These are phyloP conservation scores for Pichia cabralensis DNA, from an alignment of 805 yeast genomes.

Conservation along the genomic window DNA sequence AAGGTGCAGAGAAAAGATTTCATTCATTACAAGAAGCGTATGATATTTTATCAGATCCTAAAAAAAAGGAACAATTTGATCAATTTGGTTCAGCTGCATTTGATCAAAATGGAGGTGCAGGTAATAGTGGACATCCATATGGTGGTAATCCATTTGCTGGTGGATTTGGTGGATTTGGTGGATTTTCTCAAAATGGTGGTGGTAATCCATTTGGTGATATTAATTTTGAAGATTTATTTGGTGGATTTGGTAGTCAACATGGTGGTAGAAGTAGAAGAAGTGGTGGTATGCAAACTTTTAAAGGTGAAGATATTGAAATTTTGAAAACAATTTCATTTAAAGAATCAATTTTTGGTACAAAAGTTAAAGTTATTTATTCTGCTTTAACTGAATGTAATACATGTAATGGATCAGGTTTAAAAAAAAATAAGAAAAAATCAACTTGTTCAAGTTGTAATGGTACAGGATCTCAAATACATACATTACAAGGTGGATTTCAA, in stretches of 20 bases:
- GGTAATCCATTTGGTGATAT: conserved; percentile 16
- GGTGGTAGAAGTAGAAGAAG: conserved; percentile 30
- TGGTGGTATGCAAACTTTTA: conserved; percentile 57
- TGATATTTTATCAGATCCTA: conserved; percentile 78
- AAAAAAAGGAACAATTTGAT: conserved; percentile 81
- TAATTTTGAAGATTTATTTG: conserved; percentile 54
- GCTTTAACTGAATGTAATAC: conserved; percentile 68
- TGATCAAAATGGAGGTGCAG: conserved; percentile 47
- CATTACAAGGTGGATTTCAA: conserved; percentile 87
- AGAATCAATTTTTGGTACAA: conserved; percentile 77
- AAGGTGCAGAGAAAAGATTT: conserved; percentile 78
- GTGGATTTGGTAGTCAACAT: conserved; percentile 18
- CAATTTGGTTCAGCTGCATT: conserved; percentile 86
- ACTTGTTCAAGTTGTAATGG: conserved; percentile 90
- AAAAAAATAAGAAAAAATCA: conserved; percentile 58
- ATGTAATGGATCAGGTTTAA: conserved; percentile 82
- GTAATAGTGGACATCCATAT: conserved; percentile 25
- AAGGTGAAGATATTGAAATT: conserved; percentile 84
- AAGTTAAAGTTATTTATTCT: conserved; percentile 56
- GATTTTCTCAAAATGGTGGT: conserved; percentile 33
- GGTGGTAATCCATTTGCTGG: conserved; percentile 33
- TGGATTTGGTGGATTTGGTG: conserved; percentile 33
- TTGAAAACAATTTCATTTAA: conserved; percentile 66
- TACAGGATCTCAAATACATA: conserved; percentile 80
- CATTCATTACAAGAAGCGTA: conserved; percentile 93